phyloP scores from a whole-genome alignment of 2,329 filamentous ascomycete species.

The Fusarium euwallaceae region DNA sequence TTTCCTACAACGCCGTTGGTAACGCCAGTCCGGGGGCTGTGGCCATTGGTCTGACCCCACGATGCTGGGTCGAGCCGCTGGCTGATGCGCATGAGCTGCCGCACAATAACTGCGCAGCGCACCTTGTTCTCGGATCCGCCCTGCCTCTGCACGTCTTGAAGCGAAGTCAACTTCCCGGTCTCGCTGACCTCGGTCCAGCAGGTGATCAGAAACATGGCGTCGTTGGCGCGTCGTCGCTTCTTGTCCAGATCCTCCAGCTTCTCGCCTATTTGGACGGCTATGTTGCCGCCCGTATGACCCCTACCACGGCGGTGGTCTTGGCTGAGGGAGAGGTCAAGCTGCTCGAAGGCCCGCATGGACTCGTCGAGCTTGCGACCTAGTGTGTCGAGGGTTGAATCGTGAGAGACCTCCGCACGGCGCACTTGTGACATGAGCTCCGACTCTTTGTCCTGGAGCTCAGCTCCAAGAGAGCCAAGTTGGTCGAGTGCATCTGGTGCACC shows the following conservation, averaged over 20 bases:
- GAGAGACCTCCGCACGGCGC: conserved; percentile 89
- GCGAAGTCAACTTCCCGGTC: conserved; percentile 84
- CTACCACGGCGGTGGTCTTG: conserved; percentile 60
- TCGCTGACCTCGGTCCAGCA: conserved; percentile 98
- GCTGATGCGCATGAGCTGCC: conserved; percentile 94
- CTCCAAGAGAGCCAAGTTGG: conserved; percentile 77
- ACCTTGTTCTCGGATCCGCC: conserved; percentile 93
- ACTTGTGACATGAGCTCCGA: conserved; percentile 93
- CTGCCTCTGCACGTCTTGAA: conserved; percentile 89
- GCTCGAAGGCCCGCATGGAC: conserved; percentile 92
- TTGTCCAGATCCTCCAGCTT: conserved; percentile 93
- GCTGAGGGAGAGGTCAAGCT: conserved; percentile 86
- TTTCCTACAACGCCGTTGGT: conserved; percentile 59
- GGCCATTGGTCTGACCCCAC: conserved; percentile 74
- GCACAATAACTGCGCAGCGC: conserved; percentile 91
- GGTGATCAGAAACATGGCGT: conserved; percentile 94
- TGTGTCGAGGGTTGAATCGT: conserved; percentile 90
- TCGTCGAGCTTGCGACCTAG: conserved; percentile 91
- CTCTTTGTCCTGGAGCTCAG: conserved; percentile 89
- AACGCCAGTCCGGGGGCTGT: conserved; percentile 63
- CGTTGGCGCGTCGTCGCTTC: conserved; percentile 88
- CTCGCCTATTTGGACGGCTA: conserved; percentile 95
- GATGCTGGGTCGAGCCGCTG: conserved; percentile 86
- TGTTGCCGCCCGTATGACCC: conserved; percentile 78
- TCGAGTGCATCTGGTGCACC: conserved; percentile 68